Evolutionary conservation across 2,329 filamentous ascomycete species (phyloP), one percentile per base, ranked within the genome.

Genomic region (Verticillium longisporum): DNA sequence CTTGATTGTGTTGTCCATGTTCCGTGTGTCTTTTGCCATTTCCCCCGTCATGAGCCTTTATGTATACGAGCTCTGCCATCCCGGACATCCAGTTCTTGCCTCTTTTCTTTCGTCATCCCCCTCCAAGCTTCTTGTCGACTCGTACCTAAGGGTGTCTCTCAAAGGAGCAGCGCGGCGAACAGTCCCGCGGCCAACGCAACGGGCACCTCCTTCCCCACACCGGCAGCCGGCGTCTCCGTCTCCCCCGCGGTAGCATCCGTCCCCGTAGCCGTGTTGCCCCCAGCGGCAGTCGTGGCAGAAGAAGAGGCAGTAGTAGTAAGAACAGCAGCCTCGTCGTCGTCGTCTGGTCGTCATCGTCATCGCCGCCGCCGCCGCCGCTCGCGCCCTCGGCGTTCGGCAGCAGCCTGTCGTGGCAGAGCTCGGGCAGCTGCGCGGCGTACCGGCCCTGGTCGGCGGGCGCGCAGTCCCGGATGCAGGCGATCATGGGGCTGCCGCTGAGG

Each of bases 401-500:
- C 34, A 62, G 33, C 18, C 15, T 45, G n/a, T 18, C 41, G 50
- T 54, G 55, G 58, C 58, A 57, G 11, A 26, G 13, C 37, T 38
- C 31, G 37, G 55, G 57, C 32, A 62, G 26, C 7, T 15, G 21
- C n/a, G 26, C 41, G 33, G 58, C 57, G 57, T 57, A 62, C 14
- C 14, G 11, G 54, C 18, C 31, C 33, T 57, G 59, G 56, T 61
- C 61, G 15, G 36, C 32, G 13, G 14, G 3, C 53, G 61, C 14
- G 57, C 61, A 63, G 4, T 56, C 26, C 32, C 38, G 34, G 50
- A 63, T 63, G 57, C 61, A 63, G 2, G 45, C 11, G 59, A 63
- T 32, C 34, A 63, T 50, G 45, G 13, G 6, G 56, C 59, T 61
- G 59, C 60, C 57, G 33, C 7, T n/a, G 54, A 59, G 56, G 59